These are phyloP conservation scores for Mycena venus DNA, from an alignment of 768 basidiomycete species.

Conservation along the genomic window DNA sequence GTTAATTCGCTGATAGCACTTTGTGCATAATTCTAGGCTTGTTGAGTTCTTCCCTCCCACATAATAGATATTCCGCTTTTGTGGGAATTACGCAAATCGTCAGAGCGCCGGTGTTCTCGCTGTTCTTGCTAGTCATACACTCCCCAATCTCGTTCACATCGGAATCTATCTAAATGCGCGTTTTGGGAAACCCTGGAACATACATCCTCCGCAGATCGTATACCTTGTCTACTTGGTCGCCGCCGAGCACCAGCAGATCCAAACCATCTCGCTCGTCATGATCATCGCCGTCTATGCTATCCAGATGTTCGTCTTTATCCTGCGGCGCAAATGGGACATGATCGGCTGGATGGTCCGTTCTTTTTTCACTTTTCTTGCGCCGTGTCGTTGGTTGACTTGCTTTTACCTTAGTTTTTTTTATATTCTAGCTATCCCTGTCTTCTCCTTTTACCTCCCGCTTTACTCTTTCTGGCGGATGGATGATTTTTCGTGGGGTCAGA, in stretches of 20 bases:
- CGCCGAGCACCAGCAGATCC: constrained; percentile 75
- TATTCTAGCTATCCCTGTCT: constrained; percentile 92
- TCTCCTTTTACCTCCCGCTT: constrained; percentile 93
- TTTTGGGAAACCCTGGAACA: too few species aligned
- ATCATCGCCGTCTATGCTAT: constrained; percentile 95
- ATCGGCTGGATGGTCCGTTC: constrained; percentile 99
- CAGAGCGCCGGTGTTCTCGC: too few species aligned
- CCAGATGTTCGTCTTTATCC: constrained; percentile 91
- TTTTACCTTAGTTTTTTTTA: too few species aligned
- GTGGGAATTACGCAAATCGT: too few species aligned
- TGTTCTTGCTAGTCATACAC: too few species aligned
- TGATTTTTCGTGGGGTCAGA: constrained; percentile 96
- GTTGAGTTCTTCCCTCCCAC: too few species aligned
- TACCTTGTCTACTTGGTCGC: constrained; percentile 89
- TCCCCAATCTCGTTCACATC: too few species aligned
- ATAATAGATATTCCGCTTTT: too few species aligned
- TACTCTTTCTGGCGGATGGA: constrained; percentile 99
- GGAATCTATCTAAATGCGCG: too few species aligned
- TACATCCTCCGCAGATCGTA: constrained; percentile 87
- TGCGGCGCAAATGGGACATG: constrained; percentile 98
- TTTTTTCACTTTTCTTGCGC: too few species aligned
- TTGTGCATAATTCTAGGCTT: neutral
- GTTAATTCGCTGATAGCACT: neutral
- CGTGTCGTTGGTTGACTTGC: too few species aligned
- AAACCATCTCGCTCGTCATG: constrained; percentile 89